A percentile compares a stretch with the other conserved stretches of the same genome.
phyloP scores from a whole-genome alignment of 305 asterid species.

The Withania somnifera region DNA sequence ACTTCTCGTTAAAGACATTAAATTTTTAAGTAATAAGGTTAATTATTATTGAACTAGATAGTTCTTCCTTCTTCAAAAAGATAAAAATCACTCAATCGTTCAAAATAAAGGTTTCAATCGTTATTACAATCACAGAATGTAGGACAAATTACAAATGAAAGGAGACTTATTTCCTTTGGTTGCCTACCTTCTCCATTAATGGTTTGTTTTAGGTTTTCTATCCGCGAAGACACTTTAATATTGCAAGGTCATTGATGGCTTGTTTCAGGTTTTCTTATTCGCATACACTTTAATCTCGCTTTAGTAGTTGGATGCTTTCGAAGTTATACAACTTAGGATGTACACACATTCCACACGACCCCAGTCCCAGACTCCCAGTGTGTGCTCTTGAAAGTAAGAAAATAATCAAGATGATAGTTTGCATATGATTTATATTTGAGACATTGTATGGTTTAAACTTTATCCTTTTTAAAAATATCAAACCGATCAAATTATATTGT shows the following conservation, averaged over 20 bases:
- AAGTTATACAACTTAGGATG: background rate
- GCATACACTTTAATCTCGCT: background rate
- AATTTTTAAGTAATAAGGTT: slow-evolving; percentile 4
- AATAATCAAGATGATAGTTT: too few relatives aligned
- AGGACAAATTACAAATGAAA: background rate
- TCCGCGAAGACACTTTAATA: background rate
- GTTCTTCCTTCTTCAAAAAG: background rate
- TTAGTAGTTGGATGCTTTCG: background rate
- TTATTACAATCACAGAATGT: background rate
- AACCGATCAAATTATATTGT: too few relatives aligned
- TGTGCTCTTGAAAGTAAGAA: background rate
- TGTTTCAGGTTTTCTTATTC: background rate
- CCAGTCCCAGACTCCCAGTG: too few relatives aligned
- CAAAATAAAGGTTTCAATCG: background rate
- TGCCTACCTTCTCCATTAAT: background rate
- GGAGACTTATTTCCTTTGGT: background rate
- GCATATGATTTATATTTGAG: too few relatives aligned
- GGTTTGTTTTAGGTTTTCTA: background rate
- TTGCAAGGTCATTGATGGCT: background rate
- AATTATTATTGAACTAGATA: rapidly evolving
- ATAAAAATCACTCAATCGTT: too few relatives aligned
- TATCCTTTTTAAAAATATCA: too few relatives aligned
- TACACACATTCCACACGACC: background rate
- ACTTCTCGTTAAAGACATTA: slow-evolving; percentile 30
- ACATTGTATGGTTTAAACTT: too few relatives aligned